Conservation (phyloP, 176 grass and related monocot genomes). For the Rhipidocladum racemiflorum region DNA sequence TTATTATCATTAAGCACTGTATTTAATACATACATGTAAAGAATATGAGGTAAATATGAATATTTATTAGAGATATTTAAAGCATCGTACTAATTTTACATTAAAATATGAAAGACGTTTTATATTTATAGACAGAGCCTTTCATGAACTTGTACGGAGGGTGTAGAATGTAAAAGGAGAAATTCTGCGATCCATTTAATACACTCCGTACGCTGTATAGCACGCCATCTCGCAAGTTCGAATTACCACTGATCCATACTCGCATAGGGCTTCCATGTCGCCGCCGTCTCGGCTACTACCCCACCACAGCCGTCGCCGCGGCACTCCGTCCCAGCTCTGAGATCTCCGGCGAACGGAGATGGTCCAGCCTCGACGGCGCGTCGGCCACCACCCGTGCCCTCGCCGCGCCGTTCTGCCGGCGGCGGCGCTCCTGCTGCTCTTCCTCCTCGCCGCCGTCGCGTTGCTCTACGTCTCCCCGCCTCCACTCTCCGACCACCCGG, state of each 20-base stretch:
- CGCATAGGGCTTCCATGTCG: background rate
- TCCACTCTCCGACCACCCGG: slow-evolving; percentile 60
- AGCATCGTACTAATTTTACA: too few relatives aligned
- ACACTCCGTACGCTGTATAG: background rate
- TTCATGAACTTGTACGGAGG: too few relatives aligned
- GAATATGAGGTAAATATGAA: too few relatives aligned
- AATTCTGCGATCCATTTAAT: background rate
- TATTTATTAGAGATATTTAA: too few relatives aligned
- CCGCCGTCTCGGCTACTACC: slow-evolving; percentile 9
- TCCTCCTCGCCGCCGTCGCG: slow-evolving; percentile 54
- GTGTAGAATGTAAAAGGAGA: too few relatives aligned
- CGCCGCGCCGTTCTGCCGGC: slow-evolving; percentile 37
- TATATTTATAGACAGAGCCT: too few relatives aligned
- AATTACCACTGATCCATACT: slow-evolving; percentile 19
- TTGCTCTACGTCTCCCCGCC: slow-evolving; percentile 65
- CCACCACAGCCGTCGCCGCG: slow-evolving; percentile 8
- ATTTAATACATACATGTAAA: too few relatives aligned
- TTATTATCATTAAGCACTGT: too few relatives aligned
- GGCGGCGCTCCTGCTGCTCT: slow-evolving; percentile 55
- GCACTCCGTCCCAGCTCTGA: slow-evolving; percentile 15
- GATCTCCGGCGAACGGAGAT: slow-evolving; percentile 33
- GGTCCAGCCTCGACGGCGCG: slow-evolving; percentile 60
- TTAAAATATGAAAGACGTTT: too few relatives aligned
- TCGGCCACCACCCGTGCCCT: slow-evolving; percentile 34
- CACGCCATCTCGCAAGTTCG: background rate